A percentile compares a stretch with the other conserved stretches of the same genome.
These are phyloP conservation scores for Phytophthora pini DNA, from an alignment of 352 stramenopile species.

Conservation along the genomic window DNA sequence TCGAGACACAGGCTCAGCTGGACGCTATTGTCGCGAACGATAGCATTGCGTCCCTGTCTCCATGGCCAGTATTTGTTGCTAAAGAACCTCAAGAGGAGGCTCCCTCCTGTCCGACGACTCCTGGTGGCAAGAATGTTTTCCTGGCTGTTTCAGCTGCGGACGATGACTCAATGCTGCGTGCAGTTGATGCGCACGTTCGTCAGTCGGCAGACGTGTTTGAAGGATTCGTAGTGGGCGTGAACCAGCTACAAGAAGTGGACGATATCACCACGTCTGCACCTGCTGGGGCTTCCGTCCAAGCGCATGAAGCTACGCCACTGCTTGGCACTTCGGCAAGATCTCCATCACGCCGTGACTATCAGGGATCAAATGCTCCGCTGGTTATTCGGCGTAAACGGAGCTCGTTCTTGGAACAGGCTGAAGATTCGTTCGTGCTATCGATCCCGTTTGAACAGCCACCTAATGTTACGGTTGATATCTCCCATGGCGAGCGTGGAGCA, in stretches of 20 bases:
- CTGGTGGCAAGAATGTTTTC: conserved; percentile 74
- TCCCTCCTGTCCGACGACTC: conserved; percentile 9
- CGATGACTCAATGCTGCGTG: conserved; percentile 80
- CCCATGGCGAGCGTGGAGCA: conserved; percentile 24
- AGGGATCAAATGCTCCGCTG: conserved; percentile 24
- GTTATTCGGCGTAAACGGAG: conserved; percentile 68
- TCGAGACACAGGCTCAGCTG: conserved; percentile 78
- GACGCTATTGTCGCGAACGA: conserved; percentile 64
- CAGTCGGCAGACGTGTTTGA: conserved; percentile 68
- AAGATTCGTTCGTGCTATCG: conserved; percentile 83
- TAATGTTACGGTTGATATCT: conserved; percentile 20
- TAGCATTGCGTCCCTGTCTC: conserved; percentile 62
- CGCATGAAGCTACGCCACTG: conserved; percentile 63
- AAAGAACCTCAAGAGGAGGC: conserved; percentile 52
- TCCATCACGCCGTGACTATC: conserved; percentile 24
- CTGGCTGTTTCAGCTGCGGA: conserved; percentile 77
- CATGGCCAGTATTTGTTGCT: conserved; percentile 82
- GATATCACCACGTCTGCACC: not conserved
- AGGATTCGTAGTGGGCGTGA: conserved; percentile 85
- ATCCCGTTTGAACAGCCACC: conserved; percentile 72
- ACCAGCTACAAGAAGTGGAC: conserved; percentile 65
- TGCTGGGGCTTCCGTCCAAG: conserved; percentile 30
- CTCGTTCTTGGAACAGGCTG: conserved; percentile 74
- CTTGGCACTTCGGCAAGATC: conserved; percentile 42
- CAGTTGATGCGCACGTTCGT: conserved; percentile 57